phyloP scores from a whole-genome alignment of 192 early-diverging fungal species.

The Coemansia sp. region DNA sequence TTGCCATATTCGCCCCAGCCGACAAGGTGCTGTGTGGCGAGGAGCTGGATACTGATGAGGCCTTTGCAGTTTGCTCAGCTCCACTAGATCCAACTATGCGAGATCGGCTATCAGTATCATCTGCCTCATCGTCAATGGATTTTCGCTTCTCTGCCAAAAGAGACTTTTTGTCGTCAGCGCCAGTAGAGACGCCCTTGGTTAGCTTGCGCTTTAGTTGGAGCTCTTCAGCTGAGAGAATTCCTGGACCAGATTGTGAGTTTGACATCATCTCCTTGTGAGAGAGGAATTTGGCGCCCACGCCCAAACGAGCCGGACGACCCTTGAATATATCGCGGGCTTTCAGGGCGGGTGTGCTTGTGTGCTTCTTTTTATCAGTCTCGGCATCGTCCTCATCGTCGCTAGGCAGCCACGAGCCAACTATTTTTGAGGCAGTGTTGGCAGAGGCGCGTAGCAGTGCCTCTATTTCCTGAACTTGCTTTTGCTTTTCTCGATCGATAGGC shows the following conservation, averaged over 20 bases:
- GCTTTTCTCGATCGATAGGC: constrained; percentile 31
- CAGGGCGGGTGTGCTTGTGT: not conserved
- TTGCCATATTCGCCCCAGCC: not conserved
- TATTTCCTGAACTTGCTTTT: constrained; percentile 44
- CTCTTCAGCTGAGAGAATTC: constrained; percentile 29
- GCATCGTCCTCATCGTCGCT: constrained; percentile 16
- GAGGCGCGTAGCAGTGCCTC: constrained; percentile 52
- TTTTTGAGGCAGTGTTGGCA: constrained; percentile 41
- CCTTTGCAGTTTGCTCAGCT: not conserved
- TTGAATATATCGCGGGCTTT: constrained; percentile 45
- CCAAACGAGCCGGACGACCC: constrained; percentile 46
- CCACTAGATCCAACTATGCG: constrained; percentile 7
- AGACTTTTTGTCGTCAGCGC: not conserved
- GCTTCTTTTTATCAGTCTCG: not conserved
- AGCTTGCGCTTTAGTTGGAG: constrained; percentile 41
- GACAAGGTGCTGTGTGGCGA: not conserved
- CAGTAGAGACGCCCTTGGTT: constrained; percentile 12
- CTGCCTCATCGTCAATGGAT: constrained; percentile 4
- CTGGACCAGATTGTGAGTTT: not conserved
- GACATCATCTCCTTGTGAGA: constrained; percentile 49
- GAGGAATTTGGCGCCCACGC: constrained; percentile 51
- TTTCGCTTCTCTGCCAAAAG: not conserved
- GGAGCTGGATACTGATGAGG: not conserved
- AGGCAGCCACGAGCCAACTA: constrained; percentile 40
- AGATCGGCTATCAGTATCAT: constrained; percentile 26